Evolutionary conservation across 2,329 filamentous ascomycete species (phyloP).

Genomic region (Cytospora chrysosperma): DNA sequence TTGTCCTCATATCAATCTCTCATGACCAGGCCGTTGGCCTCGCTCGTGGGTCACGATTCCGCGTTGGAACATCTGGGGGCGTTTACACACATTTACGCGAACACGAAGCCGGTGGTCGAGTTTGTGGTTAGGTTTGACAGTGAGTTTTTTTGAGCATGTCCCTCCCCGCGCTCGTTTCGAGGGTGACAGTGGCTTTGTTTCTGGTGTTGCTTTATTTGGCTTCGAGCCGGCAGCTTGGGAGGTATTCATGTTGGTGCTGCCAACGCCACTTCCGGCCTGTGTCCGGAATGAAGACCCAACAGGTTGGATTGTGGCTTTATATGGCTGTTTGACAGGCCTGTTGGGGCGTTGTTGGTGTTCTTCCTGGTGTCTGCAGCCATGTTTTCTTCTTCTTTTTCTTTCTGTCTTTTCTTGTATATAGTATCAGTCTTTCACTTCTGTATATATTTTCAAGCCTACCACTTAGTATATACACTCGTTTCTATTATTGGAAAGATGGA

Average conservation of each 20-base stretch:
- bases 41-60: slow-evolving; percentile 11
- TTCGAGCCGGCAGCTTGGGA: neutral
- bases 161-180: slow-evolving; percentile 22
- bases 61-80: slow-evolving; percentile 14
- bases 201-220: slow-evolving; percentile 23
- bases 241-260: neutral
- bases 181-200: slow-evolving; percentile 22
- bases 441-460: no score
- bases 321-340: neutral
- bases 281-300: neutral
- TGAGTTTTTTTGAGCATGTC: slow-evolving; percentile 22
- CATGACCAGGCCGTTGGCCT: no score
- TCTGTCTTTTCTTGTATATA: no score
- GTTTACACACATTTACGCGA: slow-evolving; percentile 8
- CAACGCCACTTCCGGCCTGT: neutral
- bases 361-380: neutral
- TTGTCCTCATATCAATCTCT: slow-evolving; percentile 11
- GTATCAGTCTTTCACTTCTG: no score
- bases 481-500: no score
- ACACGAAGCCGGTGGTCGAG: slow-evolving; percentile 19
- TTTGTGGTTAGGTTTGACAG: slow-evolving; percentile 3
- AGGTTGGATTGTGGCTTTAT: neutral
- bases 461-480: no score
- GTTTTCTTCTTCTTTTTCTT: no score
- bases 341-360: neutral